Evolutionary conservation across 2,329 filamentous ascomycete genomes (phyloP), one percentile per base, ranked within the genome.

Genomic region (Fusarium austroafricanum): DNA sequence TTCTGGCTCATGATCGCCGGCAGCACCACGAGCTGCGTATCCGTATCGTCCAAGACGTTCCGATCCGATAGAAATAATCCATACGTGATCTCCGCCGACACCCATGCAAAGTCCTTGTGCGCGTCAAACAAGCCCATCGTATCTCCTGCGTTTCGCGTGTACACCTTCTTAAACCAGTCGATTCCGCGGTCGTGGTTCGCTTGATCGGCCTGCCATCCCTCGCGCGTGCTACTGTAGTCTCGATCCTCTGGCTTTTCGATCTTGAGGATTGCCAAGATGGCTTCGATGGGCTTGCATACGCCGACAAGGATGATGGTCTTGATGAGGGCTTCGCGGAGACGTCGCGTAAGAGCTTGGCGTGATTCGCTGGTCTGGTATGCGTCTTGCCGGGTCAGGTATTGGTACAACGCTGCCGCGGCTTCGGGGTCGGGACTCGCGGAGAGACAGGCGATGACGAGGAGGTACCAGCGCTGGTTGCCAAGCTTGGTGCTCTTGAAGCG

Each of bases 281-380:
- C 83, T 69, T 89, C 87, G 6, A 90, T 75, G 10, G 87, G 87
- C 71, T 89, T 90, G 75, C 86, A 88, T 1, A 90, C 86, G 1
- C 89, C 89, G 17, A 89, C 81, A 3, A 90, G 79, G 14, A 80
- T 79, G 12, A 87, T 80, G n/a, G 82, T 77, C 75, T 90, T 90
- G 59, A 91, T 75, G 14, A 90, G 78, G 0, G 82, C 83, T 75
- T 90, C 89, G 42, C 88, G 82, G 3, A 88, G 70, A 4, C 85
- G 78, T 3, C 83, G 81, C 55, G 87, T 78, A 10, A 88, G 77
- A 0, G 73, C 74, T 69, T 86, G 77, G 12, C 86, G 81, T 15
- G 82, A 75, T 2, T 76, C 77, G 0, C 83, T 64, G 1, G 80
- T 82, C 2, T 77, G 68, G 68, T 81, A 84, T 39, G 81, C 75